These are phyloP conservation scores for Sanghuangporus weigelae DNA, from an alignment of 1,284 basidiomycete genomes.

Conservation along the genomic window DNA sequence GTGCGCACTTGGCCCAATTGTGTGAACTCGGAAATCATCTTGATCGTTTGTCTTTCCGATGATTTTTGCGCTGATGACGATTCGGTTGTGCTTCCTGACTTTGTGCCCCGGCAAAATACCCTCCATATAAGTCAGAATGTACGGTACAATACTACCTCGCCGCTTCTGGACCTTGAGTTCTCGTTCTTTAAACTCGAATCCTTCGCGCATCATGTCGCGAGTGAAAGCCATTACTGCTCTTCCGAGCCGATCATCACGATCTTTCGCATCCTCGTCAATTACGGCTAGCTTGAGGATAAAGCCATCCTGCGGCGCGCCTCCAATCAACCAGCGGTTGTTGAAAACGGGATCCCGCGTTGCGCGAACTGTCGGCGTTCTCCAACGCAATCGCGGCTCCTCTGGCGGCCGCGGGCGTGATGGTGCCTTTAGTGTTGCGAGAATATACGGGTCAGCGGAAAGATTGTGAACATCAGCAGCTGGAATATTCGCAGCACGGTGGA, in stretches of 20 bases:
- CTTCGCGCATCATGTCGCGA: slow-evolving; percentile 18
- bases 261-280: slow-evolving; percentile 39
- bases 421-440: slow-evolving; percentile 29
- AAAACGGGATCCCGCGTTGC: slow-evolving; percentile 34
- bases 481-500: slow-evolving; percentile 35
- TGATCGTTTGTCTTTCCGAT: slow-evolving; percentile 31
- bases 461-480: slow-evolving; percentile 35
- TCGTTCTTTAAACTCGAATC: slow-evolving; percentile 24
- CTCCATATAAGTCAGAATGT: slow-evolving; percentile 29
- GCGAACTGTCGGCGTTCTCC: slow-evolving; percentile 36
- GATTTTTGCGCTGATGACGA: slow-evolving; percentile 31
- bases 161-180: slow-evolving; percentile 32
- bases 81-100: slow-evolving; percentile 25
- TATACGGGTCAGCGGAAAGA: slow-evolving; percentile 37
- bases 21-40: slow-evolving; percentile 35
- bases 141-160: slow-evolving; percentile 31
- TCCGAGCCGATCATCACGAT: slow-evolving; percentile 41
- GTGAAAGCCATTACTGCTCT: slow-evolving; percentile 27
- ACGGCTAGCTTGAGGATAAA: slow-evolving; percentile 32
- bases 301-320: slow-evolving; percentile 36
- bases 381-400: slow-evolving; percentile 31
- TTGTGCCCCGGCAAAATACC: slow-evolving; percentile 22
- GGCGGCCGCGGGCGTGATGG: slow-evolving; percentile 21
- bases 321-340: slow-evolving; percentile 38
- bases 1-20: slow-evolving; percentile 33